Percentiles rank a stretch among this genome's conserved stretches.
Conservation (phyloP, 1,284 basidiomycete genomes). For the Dichomitus squalens region DNA sequence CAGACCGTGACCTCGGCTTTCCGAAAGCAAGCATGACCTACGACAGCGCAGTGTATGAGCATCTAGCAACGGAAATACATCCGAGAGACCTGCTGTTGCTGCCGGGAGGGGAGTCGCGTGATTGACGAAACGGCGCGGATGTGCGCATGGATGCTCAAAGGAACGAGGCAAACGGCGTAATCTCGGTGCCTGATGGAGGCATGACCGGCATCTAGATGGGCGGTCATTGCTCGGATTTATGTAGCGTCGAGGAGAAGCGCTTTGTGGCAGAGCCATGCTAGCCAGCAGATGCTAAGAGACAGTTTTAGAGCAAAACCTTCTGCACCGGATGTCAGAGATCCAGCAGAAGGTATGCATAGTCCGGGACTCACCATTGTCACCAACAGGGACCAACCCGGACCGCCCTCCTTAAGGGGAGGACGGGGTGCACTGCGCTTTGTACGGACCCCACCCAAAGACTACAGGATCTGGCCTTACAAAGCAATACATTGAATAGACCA, state of each 20-base stretch:
- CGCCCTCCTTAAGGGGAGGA: too few relatives aligned
- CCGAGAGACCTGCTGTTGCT: conserved; percentile 4
- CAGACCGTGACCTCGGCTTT: neutral
- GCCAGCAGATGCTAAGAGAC: neutral
- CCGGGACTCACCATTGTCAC: neutral
- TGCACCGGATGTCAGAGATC: neutral
- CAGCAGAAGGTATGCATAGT: neutral
- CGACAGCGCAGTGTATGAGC: neutral
- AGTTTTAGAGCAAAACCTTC: neutral
- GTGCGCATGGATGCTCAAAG: neutral
- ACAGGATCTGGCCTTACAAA: neutral
- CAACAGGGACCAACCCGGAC: neutral
- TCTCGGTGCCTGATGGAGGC: too few relatives aligned
- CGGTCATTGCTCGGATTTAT: conserved; percentile 5
- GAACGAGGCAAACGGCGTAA: too few relatives aligned
- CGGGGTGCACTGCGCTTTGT: too few relatives aligned
- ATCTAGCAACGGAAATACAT: neutral
- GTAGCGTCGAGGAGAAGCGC: neutral
- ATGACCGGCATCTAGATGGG: neutral
- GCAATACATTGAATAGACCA: neutral
- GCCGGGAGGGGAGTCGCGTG: conserved; percentile 7
- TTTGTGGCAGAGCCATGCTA: neutral
- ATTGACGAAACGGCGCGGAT: neutral
- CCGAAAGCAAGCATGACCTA: neutral
- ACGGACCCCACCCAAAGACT: neutral